Evolutionary conservation across 2,329 filamentous ascomycete genomes (phyloP).

Genomic region (Phialophora tarda): DNA sequence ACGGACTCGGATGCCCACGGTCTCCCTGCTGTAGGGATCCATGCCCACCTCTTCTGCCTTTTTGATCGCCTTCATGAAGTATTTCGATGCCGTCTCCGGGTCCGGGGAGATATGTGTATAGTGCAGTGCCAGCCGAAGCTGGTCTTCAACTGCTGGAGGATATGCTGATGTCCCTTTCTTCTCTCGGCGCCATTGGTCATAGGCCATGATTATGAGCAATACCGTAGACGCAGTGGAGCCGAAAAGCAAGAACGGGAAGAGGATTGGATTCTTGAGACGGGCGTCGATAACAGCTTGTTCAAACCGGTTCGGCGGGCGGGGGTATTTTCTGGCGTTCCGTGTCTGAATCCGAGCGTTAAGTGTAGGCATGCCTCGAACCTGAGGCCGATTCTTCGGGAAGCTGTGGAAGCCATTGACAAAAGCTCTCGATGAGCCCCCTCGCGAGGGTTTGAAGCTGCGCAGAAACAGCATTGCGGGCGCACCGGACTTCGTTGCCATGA

Average conservation of each 20-base stretch:
- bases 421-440: conserved; percentile 31
- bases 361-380: neutral
- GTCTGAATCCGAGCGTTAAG: conserved; percentile 19
- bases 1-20: conserved; percentile 86
- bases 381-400: conserved; percentile 9
- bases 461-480: neutral
- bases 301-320: conserved; percentile 27
- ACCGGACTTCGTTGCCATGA: conserved; percentile 23
- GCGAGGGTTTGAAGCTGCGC: conserved; percentile 7
- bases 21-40: conserved; percentile 88
- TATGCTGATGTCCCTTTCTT: conserved; percentile 51
- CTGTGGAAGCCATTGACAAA: conserved; percentile 12
- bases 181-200: conserved; percentile 51
- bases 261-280: conserved; percentile 45
- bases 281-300: conserved; percentile 36
- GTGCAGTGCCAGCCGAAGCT: conserved; percentile 83
- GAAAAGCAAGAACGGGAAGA: conserved; percentile 50
- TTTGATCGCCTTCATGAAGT: conserved; percentile 79
- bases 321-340: conserved; percentile 30
- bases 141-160: conserved; percentile 54
- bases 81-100: conserved; percentile 76
- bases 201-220: conserved; percentile 50
- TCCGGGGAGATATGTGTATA: conserved; percentile 80
- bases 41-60: conserved; percentile 74
- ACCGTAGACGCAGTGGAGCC: conserved; percentile 45